Evolutionary conservation across 768 basidiomycete species (phyloP), one percentile per base, ranked within the genome.

Genomic region (Collybia nuda): DNA sequence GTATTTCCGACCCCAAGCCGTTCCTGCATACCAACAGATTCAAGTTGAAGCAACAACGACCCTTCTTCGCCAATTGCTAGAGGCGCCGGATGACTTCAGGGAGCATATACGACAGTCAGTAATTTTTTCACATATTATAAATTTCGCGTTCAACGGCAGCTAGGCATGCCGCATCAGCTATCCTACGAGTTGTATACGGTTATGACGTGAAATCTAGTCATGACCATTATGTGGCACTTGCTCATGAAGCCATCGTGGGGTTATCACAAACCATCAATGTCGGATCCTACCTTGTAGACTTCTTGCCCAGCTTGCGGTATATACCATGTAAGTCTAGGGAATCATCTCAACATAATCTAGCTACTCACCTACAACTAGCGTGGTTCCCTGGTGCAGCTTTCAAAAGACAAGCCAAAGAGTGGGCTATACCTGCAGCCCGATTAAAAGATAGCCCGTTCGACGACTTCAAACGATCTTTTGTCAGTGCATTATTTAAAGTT

Each of bases 351-450:
- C 9, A 8, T 18, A 39, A 8, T n/a, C 28, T 7, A 36, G 22
- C 17, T 47, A 7, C 39, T 48, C 11, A 26, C 4, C 12, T 14
- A 15, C 19, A 39, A 17, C 14, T 7, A 48, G 29, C 23, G 40
- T 73, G 68, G 65, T 52, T 74, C 41, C 72, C 74, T 26, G 65
- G 69, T 2, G 63, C 64, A 0, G 65, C 57, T 4, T 41, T 40
- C 18, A 32, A 49, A 21, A 38, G 40, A 15, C 40, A 42, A 40
- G 48, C 48, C 11, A 41, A 42, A 11, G 39, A 28, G 6, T 49
- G 48, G 48, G 29, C 26, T 9, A 49, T 19, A 29, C 28, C 40
- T 2, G 47, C 47, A 15, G 17, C 40, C 14, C 22, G 26, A 1
- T 39, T 48, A 39, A 35, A 28, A 5, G 48, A 65, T 3, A 21